Evolutionary conservation across 352 stramenopile species (phyloP).

Genomic region (Globisporangium okanoganense): DNA sequence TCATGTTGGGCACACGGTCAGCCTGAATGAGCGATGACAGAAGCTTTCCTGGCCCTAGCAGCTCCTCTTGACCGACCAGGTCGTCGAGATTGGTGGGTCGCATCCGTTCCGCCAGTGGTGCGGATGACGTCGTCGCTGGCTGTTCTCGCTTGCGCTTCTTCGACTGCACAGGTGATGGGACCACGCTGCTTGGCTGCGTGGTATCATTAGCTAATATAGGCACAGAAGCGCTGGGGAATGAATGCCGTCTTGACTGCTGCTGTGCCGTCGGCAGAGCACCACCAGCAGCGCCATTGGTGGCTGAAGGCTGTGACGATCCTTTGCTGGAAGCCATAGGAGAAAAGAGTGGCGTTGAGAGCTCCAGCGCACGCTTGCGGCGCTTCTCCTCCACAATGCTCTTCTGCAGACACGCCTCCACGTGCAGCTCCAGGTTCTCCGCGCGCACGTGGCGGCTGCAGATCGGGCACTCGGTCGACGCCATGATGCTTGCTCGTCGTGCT

Average conservation of each 20-base stretch:
- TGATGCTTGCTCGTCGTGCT: constrained; percentile 21
- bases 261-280: not conserved
- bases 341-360: constrained; percentile 14
- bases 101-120: constrained; percentile 76
- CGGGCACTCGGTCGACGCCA: constrained; percentile 47
- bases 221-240: not conserved
- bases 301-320: not conserved
- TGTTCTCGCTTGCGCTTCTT: constrained; percentile 55
- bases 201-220: not conserved
- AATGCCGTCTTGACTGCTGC: constrained; percentile 13
- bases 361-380: constrained; percentile 12
- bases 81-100: constrained; percentile 55
- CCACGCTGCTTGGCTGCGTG: not conserved
- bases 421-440: constrained; percentile 62
- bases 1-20: constrained; percentile 81
- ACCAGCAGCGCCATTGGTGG: not conserved
- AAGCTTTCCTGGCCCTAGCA: constrained; percentile 57
- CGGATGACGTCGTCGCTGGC: constrained; percentile 18
- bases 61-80: constrained; percentile 65
- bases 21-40: constrained; percentile 56
- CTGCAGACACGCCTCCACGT: constrained; percentile 65
- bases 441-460: constrained; percentile 79
- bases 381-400: constrained; percentile 24
- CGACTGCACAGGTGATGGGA: constrained; percentile 11
- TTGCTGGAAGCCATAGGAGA: not conserved